Conservation (phyloP, 1,284 basidiomycete species). For the Neonothopanus nambi region DNA sequence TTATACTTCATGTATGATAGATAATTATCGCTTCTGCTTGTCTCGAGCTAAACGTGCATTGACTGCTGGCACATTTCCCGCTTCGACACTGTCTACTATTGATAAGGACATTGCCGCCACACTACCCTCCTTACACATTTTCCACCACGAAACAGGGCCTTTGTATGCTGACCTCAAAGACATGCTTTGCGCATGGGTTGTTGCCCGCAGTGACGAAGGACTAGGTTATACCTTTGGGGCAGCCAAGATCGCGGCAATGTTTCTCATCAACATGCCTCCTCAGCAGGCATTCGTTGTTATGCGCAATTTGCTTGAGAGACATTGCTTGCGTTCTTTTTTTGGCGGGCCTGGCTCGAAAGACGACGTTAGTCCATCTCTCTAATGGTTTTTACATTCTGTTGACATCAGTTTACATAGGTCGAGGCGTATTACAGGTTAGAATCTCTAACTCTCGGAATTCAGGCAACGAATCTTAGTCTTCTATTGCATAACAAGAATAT, state of each 20-base stretch:
- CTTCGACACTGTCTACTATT: constrained; percentile 66
- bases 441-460: neutral
- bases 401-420: constrained; percentile 48
- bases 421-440: constrained; percentile 72
- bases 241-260: constrained; percentile 85
- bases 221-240: constrained; percentile 72
- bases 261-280: constrained; percentile 83
- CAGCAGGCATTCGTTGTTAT: constrained; percentile 84
- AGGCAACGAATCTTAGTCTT: constrained; percentile 8
- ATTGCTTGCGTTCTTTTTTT: constrained; percentile 86
- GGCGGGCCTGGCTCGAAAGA: constrained; percentile 68
- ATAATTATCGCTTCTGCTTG: constrained; percentile 74
- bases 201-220: constrained; percentile 86
- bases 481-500: constrained; percentile 60
- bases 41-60: constrained; percentile 76
- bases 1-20: constrained; percentile 37
- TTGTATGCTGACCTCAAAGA: constrained; percentile 87
- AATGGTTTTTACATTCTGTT: constrained; percentile 21
- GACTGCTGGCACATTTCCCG: constrained; percentile 72
- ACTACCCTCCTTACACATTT: constrained; percentile 87
- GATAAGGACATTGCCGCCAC: constrained; percentile 82
- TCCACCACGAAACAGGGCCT: constrained; percentile 76
- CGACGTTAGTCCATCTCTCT: constrained; percentile 62
- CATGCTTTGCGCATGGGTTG: constrained; percentile 89
- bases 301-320: constrained; percentile 86